phyloP scores from a whole-genome alignment of 805 yeast species.

The Lipomyces oligophaga region DNA sequence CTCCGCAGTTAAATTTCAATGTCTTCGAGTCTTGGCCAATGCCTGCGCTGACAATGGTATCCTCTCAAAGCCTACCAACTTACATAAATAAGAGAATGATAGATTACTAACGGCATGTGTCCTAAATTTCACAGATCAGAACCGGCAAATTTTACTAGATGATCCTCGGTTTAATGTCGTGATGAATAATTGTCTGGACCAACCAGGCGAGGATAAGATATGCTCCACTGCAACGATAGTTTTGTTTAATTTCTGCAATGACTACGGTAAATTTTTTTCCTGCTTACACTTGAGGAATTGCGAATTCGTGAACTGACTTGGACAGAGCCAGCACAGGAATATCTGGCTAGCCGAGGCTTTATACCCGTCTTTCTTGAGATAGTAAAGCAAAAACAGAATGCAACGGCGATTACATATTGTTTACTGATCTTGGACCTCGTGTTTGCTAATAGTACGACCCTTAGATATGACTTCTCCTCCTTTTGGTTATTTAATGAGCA shows the following conservation, averaged over 20 bases:
- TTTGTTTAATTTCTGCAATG: conserved; percentile 13
- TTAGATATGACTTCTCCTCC: background rate
- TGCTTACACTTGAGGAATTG: too few relatives aligned
- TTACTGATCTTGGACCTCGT: conserved; percentile 6
- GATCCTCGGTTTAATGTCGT: background rate
- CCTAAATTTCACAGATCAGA: background rate
- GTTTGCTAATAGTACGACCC: conserved; percentile 4
- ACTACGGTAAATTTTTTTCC: conserved; percentile 1
- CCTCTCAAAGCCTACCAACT: background rate
- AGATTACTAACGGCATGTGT: background rate
- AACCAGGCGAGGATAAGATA: conserved; percentile 2
- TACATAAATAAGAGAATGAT: background rate
- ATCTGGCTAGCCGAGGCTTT: background rate
- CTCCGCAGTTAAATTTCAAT: conserved; percentile 3
- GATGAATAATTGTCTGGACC: background rate
- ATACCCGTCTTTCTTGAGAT: background rate
- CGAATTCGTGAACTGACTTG: too few relatives aligned
- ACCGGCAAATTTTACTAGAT: background rate
- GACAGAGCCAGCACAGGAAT: conserved; percentile 6
- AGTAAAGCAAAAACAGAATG: background rate
- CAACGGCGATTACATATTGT: background rate
- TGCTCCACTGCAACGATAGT: conserved; percentile 5
- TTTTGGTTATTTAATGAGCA: background rate
- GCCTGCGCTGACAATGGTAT: conserved; percentile 18
- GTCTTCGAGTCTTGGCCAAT: conserved; percentile 14